A percentile compares a stretch with the other conserved stretches of the same genome.
Evolutionary conservation across 805 yeast species (phyloP).

Genomic region (Brettanomyces nanus): DNA sequence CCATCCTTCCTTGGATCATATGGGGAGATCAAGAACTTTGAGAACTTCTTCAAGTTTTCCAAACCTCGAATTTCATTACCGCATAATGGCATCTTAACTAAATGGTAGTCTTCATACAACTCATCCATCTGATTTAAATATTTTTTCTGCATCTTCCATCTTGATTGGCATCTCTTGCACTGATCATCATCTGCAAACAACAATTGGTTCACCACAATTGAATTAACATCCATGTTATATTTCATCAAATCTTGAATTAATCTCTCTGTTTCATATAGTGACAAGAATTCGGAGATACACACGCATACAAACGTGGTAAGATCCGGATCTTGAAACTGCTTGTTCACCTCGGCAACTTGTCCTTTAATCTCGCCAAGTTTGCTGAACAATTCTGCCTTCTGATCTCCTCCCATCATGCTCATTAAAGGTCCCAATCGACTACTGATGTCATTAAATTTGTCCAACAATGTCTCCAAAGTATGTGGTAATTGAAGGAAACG

Average conservation of each 20-base stretch:
- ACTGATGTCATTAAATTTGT: conserved; percentile 79
- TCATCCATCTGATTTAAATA: conserved; percentile 94
- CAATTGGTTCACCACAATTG: conserved; percentile 92
- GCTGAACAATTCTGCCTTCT: conserved; percentile 61
- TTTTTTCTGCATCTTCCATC: conserved; percentile 94
- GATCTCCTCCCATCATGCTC: conserved; percentile 62
- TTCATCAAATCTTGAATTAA: conserved; percentile 93
- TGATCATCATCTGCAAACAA: conserved; percentile 75
- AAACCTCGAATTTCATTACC: conserved; percentile 94
- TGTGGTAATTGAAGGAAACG: conserved; percentile 93
- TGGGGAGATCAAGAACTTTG: conserved; percentile 70
- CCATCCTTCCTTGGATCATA: conserved; percentile 62
- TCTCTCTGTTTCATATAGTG: conserved; percentile 95
- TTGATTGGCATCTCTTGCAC: conserved; percentile 85
- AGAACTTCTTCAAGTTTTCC: conserved; percentile 74
- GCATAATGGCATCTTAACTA: conserved; percentile 90
- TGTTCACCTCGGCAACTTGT: conserved; percentile 80
- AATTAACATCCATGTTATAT: conserved; percentile 93
- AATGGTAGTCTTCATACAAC: conserved; percentile 92
- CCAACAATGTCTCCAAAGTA: conserved; percentile 78
- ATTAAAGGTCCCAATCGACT: conserved; percentile 88
- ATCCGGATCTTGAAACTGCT: conserved; percentile 93
- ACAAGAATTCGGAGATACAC: conserved; percentile 93
- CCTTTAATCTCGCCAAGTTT: conserved; percentile 76
- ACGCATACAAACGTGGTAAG: conserved; percentile 94